Base-by-base conservation (phyloP, 805 yeast genomes). In the Sporopachydermia quercuum region DNA sequence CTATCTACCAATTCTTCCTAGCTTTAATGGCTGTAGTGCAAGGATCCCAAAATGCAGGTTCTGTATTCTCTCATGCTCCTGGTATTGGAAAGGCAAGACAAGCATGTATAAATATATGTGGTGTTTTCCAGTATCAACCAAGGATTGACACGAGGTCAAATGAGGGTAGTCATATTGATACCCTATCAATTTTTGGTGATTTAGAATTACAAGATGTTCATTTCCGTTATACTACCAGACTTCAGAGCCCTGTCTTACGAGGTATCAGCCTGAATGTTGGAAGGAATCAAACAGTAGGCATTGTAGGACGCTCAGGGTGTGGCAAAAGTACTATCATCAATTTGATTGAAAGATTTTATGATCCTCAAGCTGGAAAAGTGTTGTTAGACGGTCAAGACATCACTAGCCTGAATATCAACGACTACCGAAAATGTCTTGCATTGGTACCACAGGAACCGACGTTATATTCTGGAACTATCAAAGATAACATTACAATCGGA, bases 261-360 rank as follows among this genome's bases (percentile, higher is more conserved):
- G 48, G 63, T 16, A 43, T 77, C 2, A 53, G 53, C 8, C 57
- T 79, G 30, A 37, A 44, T 0, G 51, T 83, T 1, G 35, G 48
- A 1, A 49, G 52, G 16, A 66, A 69, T 16, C 69, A 71, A 40
- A 61, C 68, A 0, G 57, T 77, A 33, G 83, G 76, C 1, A 52
- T 83, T 2, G 70, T 76, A 11, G 94, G 93, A 2, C 72, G 65
- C 40, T 78, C 91, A 4, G 94, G 94, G 0, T 68, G 76, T 16
- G 94, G 94, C 0, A 83, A 83, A 53, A 76, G 87, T 1, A 80
- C 93, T 0, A 43, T 82, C 2, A 49, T 70, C 0, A 58, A 66
- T 2, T 49, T 82, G 4, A 43, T 80, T 0, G 51, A 71, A 2
- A 58, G 75, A 38, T 51, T 81, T 2, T 71, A 70, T 44, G 55